Percentiles rank a stretch among this genome's conserved stretches.
These are phyloP conservation scores for Cucurbitaria berberidis DNA, from an alignment of 2,329 filamentous ascomycete species.

Conservation along the genomic window DNA sequence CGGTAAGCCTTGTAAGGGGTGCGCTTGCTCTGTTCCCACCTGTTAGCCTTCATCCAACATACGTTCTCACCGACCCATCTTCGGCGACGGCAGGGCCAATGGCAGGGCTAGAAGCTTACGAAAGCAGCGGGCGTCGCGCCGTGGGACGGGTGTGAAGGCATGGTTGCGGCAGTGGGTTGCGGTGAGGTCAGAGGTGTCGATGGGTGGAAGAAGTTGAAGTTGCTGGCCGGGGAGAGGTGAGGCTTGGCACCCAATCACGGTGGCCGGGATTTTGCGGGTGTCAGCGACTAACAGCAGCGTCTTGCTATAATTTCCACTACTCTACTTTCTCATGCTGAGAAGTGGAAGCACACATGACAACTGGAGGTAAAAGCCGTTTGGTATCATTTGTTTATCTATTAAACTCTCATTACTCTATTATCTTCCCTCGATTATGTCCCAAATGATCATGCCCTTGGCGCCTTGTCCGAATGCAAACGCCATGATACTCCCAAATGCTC, in stretches of 20 bases:
- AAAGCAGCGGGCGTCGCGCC: slow-evolving; percentile 38
- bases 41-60: slow-evolving; percentile 20
- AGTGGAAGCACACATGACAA: no score
- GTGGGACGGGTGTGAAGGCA: slow-evolving; percentile 27
- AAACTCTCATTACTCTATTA: no score
- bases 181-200: slow-evolving; percentile 13
- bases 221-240: slow-evolving; percentile 10
- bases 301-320: no score
- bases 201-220: slow-evolving; percentile 15
- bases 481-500: no score
- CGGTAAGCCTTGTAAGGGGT: slow-evolving; percentile 58
- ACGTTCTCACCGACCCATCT: slow-evolving; percentile 1
- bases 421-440: no score
- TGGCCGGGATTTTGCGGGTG: slow-evolving; percentile 31
- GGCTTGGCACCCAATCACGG: slow-evolving; percentile 30
- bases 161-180: slow-evolving; percentile 20
- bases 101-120: slow-evolving; percentile 26
- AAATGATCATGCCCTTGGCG: no score
- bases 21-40: slow-evolving; percentile 34
- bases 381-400: no score
- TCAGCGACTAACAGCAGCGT: slow-evolving; percentile 14
- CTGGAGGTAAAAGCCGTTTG: no score
- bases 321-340: no score
- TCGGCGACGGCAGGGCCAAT: slow-evolving; percentile 8
- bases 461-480: no score